Percentiles rank a stretch among this genome's conserved stretches.
Conservation (phyloP, 306 rosid genomes). For the Vicia faba region DNA sequence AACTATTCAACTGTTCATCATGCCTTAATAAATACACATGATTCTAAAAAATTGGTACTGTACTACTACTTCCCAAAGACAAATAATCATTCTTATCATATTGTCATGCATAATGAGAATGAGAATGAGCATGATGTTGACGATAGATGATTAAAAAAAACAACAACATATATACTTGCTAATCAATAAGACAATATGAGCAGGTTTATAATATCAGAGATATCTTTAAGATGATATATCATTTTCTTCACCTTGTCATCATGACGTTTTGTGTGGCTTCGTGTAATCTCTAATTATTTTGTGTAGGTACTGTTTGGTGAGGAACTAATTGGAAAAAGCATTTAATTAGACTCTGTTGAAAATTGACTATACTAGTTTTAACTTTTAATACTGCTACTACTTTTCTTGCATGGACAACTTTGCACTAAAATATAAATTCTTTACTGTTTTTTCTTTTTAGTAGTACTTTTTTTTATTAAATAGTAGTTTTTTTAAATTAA, state of each 20-base stretch:
- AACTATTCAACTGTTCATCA: conserved; percentile 4
- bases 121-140: conserved; percentile 42
- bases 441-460: not conserved
- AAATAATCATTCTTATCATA: conserved; percentile 40
- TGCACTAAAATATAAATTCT: not conserved
- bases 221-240: conserved; percentile 44
- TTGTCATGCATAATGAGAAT: conserved; percentile 36
- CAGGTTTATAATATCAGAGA: conserved; percentile 47
- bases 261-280: conserved; percentile 43
- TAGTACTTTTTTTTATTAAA: conserved; percentile 3
- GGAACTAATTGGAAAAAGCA: conserved; percentile 4
- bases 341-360: not conserved
- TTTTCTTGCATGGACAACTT: not conserved
- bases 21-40: conserved; percentile 41
- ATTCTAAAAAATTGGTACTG: conserved; percentile 39
- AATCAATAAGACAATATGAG: conserved; percentile 51
- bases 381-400: not conserved
- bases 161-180: conserved; percentile 35
- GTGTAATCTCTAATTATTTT: conserved; percentile 38
- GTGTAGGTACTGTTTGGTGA: not conserved
- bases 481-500: not conserved
- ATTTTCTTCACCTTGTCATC: conserved; percentile 35
- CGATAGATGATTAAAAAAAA: conserved; percentile 22
- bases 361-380: conserved; percentile 22
- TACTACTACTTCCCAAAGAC: conserved; percentile 32